Evolutionary conservation across 768 basidiomycete genomes (phyloP).

Genomic region (Lanmaoa pseudosensibilis): DNA sequence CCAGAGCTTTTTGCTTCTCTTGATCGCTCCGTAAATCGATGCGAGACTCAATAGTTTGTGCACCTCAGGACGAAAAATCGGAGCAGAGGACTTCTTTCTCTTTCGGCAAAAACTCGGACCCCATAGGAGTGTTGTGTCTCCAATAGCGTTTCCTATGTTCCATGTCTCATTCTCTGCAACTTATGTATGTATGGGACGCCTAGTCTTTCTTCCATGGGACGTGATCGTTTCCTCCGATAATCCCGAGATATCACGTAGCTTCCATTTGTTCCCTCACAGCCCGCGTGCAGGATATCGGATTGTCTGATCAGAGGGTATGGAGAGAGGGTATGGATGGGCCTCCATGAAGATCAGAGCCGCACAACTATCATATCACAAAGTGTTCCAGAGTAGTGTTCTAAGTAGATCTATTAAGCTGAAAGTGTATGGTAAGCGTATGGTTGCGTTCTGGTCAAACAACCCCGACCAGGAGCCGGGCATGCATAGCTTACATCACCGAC

Average conservation of each 20-base stretch:
- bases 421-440: conserved; percentile 7
- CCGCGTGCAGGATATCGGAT: neutral
- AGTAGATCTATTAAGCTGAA: conserved; percentile 6
- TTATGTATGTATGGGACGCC: neutral
- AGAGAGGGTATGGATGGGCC: too few species aligned
- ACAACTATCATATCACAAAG: neutral
- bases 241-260: too few species aligned
- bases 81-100: too few species aligned
- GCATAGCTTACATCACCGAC: conserved; percentile 1
- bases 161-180: too few species aligned
- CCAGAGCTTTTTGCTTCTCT: conserved; percentile 23
- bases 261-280: too few species aligned
- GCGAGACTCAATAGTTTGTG: too few species aligned
- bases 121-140: neutral
- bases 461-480: neutral
- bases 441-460: neutral
- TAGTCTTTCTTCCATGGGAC: too few species aligned
- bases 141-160: neutral
- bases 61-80: too few species aligned
- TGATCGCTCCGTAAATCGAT: neutral
- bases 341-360: neutral
- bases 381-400: conserved; percentile 3
- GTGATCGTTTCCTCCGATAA: too few species aligned
- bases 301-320: too few species aligned
- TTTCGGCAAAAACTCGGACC: too few species aligned